Evolutionary conservation across 495 filamentous ascomycete species (phyloP).

Genomic region (Aspergillus ostianus): DNA sequence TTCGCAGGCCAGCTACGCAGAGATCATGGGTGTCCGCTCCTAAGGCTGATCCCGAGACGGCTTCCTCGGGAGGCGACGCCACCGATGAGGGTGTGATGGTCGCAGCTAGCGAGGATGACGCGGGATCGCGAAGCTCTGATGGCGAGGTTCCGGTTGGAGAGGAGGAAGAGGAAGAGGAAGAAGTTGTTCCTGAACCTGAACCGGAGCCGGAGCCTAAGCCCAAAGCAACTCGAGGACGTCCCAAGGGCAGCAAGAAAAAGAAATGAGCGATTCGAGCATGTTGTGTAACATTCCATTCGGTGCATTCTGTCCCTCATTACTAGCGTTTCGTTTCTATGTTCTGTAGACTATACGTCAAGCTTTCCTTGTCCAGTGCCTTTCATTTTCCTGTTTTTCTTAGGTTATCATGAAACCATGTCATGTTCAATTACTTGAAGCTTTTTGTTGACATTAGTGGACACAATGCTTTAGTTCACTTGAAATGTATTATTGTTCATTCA

Average conservation of each 20-base stretch:
- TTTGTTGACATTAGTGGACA: neutral
- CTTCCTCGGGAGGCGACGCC: conserved; percentile 17
- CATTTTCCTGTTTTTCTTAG: neutral
- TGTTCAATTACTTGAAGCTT: neutral
- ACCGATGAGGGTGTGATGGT: conserved; percentile 32
- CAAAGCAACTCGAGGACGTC: conserved; percentile 24
- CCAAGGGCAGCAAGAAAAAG: conserved; percentile 21
- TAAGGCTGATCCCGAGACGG: conserved; percentile 18
- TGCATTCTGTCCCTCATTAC: neutral
- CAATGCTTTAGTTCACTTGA: neutral
- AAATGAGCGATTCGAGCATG: conserved; percentile 7
- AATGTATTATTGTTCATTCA: no score
- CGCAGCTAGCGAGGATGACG: conserved; percentile 27
- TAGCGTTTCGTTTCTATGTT: conserved; percentile 1
- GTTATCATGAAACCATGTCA: neutral
- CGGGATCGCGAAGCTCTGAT: conserved; percentile 20
- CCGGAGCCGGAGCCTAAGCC: conserved; percentile 5
- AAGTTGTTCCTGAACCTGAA: neutral
- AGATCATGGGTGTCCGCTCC: conserved; percentile 25
- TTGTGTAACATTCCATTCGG: neutral
- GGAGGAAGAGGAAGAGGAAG: neutral
- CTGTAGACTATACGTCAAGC: neutral
- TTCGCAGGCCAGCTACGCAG: conserved; percentile 25
- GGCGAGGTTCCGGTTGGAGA: conserved; percentile 14
- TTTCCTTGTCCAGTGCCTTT: neutral